Conservation (phyloP, 148 eudicot genomes). For the Chenopodium album region DNA sequence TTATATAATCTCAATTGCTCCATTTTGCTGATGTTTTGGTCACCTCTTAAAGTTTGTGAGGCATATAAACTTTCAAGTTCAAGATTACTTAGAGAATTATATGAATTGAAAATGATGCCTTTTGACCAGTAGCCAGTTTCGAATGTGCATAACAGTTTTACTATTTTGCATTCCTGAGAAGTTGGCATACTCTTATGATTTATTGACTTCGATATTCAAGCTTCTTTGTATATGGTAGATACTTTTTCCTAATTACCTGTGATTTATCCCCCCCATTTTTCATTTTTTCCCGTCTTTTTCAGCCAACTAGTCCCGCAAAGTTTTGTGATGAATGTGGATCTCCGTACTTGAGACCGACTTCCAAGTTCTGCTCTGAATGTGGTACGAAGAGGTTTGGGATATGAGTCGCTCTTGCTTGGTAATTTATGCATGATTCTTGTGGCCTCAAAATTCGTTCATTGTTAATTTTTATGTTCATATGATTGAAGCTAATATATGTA, state of each 20-base stretch:
- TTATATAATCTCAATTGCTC: not conserved
- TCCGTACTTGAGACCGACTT: slow-evolving; percentile 77
- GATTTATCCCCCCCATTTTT: not conserved
- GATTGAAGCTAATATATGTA: not conserved
- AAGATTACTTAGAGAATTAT: not conserved
- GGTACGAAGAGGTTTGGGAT: slow-evolving; percentile 85
- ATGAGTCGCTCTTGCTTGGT: slow-evolving; percentile 22
- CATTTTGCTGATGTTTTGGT: not conserved
- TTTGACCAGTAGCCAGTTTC: not conserved
- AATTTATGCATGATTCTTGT: not conserved
- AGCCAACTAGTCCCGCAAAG: slow-evolving; percentile 84
- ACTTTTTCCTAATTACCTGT: not conserved
- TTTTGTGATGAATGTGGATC: slow-evolving; percentile 96
- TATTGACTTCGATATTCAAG: not conserved
- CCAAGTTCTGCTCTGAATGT: slow-evolving; percentile 93
- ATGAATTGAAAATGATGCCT: not conserved
- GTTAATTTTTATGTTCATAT: not conserved
- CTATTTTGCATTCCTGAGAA: not conserved
- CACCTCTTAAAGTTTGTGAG: not conserved
- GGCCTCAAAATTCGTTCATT: not conserved
- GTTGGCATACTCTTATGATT: not conserved
- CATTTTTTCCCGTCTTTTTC: slow-evolving; percentile 16
- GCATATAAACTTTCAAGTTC: not conserved
- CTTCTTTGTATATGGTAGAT: not conserved
- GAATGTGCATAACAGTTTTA: no score